Percentiles rank a stretch among this genome's conserved stretches.
phyloP scores from a whole-genome alignment of 768 basidiomycete species.

The Lactarius deliciosus region DNA sequence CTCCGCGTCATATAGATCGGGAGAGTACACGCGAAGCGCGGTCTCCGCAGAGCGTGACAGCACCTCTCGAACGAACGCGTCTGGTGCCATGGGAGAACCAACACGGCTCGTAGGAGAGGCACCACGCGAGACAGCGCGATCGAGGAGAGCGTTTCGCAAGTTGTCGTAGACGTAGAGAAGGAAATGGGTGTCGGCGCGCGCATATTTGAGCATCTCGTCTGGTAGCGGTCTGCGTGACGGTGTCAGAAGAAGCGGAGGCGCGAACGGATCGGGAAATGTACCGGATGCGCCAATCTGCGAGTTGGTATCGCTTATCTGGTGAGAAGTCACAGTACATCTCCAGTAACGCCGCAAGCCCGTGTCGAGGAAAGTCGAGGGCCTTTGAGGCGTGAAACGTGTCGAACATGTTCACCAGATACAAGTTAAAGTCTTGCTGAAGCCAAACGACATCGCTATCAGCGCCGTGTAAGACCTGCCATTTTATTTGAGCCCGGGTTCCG shows the following conservation, averaged over 20 bases:
- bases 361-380: constrained; percentile 78
- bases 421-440: constrained; percentile 94
- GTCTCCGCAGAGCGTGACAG: too few relatives aligned
- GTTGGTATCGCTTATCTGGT: constrained; percentile 94
- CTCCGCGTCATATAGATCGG: too few relatives aligned
- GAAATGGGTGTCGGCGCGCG: too few relatives aligned
- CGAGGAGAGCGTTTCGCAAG: too few relatives aligned
- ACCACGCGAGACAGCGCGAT: too few relatives aligned
- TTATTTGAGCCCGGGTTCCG: not conserved
- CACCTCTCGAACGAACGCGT: too few relatives aligned
- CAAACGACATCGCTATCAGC: constrained; percentile 93
- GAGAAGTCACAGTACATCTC: constrained; percentile 87
- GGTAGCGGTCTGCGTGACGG: constrained; percentile 62
- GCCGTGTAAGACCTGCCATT: constrained; percentile 82
- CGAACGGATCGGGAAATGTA: constrained; percentile 34
- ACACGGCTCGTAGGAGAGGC: too few relatives aligned
- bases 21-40: too few relatives aligned
- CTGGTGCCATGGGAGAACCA: too few relatives aligned
- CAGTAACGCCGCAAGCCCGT: constrained; percentile 81
- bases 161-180: too few relatives aligned
- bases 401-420: constrained; percentile 95
- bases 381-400: constrained; percentile 97
- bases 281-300: constrained; percentile 97
- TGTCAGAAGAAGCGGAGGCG: not conserved
- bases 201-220: constrained; percentile 42